phyloP scores from a whole-genome alignment of 768 basidiomycete genomes.

The Lactarius quietus region DNA sequence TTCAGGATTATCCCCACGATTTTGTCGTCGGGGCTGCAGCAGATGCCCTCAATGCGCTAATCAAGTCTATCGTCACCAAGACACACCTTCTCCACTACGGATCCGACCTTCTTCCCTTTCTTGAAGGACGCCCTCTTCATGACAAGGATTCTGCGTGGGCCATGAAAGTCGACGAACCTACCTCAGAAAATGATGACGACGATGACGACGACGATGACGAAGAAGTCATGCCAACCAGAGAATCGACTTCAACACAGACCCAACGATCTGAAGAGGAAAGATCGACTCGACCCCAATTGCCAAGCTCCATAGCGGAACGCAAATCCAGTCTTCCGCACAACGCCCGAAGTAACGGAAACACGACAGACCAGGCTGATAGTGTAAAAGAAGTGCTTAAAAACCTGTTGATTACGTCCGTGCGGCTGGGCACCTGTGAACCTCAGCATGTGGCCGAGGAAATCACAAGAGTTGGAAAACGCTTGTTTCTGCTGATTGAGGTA shows the following conservation, averaged over 20 bases:
- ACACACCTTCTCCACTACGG: constrained; percentile 83
- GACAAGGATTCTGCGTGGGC: constrained; percentile 76
- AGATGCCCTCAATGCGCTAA: constrained; percentile 68
- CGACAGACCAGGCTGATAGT: constrained; percentile 13
- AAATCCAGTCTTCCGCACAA: constrained; percentile 64
- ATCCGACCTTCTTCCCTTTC: constrained; percentile 76
- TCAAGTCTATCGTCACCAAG: constrained; percentile 76
- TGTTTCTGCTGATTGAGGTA: constrained; percentile 78
- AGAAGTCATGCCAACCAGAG: constrained; percentile 25
- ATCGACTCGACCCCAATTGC: constrained; percentile 6
- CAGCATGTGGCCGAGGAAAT: constrained; percentile 82
- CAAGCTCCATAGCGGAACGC: constrained; percentile 50
- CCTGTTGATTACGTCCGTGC: constrained; percentile 54
- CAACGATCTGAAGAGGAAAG: constrained; percentile 17
- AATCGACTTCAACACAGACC: constrained; percentile 28
- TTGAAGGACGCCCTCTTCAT: constrained; percentile 62
- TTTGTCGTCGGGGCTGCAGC: constrained; percentile 74
- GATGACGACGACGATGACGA: constrained; percentile 46
- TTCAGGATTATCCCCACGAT: constrained; percentile 69
- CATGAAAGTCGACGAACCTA: constrained; percentile 54
- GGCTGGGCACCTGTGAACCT: constrained; percentile 53
- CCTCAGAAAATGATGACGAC: constrained; percentile 63
- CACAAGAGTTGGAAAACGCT: constrained; percentile 63
- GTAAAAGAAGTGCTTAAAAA: constrained; percentile 61
- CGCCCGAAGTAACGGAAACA: constrained; percentile 27